Evolutionary conservation across 2,329 filamentous ascomycete species (phyloP).

Genomic region (Alternaria metachromatica): DNA sequence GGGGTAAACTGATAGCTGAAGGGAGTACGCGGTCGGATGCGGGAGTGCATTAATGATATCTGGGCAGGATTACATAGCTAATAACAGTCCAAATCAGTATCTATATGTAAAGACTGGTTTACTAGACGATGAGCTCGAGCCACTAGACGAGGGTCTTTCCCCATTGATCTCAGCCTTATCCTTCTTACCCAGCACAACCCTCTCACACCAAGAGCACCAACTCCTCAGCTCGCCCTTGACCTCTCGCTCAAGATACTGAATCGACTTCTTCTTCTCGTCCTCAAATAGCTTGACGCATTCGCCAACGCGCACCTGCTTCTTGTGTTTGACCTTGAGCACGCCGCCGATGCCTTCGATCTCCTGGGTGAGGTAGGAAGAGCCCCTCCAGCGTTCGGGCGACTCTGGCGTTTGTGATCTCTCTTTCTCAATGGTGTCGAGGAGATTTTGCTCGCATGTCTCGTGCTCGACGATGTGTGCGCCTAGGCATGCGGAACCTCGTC

Average conservation of each 20-base stretch:
- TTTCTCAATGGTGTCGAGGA: slow-evolving; percentile 63
- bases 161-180: slow-evolving; percentile 45
- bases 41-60: background rate
- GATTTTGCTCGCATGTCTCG: slow-evolving; percentile 81
- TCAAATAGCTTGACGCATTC: slow-evolving; percentile 86
- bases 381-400: slow-evolving; percentile 57
- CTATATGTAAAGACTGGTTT: slow-evolving; percentile 5
- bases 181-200: slow-evolving; percentile 69
- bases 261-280: slow-evolving; percentile 55
- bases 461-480: slow-evolving; percentile 78
- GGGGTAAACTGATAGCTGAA: too few relatives aligned
- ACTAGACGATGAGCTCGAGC: slow-evolving; percentile 24
- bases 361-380: slow-evolving; percentile 79
- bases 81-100: background rate
- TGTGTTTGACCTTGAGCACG: slow-evolving; percentile 84
- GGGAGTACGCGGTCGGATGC: too few relatives aligned
- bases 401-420: slow-evolving; percentile 50
- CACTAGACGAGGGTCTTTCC: slow-evolving; percentile 19
- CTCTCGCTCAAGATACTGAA: slow-evolving; percentile 73
- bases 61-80: background rate
- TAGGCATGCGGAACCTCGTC: slow-evolving; percentile 77
- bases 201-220: slow-evolving; percentile 92
- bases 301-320: slow-evolving; percentile 80
- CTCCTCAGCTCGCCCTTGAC: slow-evolving; percentile 71
- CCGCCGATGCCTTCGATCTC: slow-evolving; percentile 93